These are phyloP conservation scores for Tricholoma furcatifolium DNA, from an alignment of 768 basidiomycete genomes.

Conservation along the genomic window DNA sequence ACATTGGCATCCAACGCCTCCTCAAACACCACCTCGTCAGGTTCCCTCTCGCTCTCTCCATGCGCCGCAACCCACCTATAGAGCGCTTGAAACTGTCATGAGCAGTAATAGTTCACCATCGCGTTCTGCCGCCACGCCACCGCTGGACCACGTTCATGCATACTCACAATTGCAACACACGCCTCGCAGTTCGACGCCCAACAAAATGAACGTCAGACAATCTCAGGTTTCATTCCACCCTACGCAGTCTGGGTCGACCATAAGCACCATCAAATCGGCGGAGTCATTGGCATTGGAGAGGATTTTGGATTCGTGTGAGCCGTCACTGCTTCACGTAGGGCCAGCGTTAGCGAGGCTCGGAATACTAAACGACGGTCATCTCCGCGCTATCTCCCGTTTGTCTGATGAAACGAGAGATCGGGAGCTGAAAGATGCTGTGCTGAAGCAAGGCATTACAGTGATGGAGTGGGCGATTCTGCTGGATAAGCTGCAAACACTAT, in stretches of 20 bases:
- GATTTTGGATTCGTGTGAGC: conserved; percentile 60
- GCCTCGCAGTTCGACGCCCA: conserved; percentile 20
- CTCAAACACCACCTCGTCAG: conserved; percentile 17
- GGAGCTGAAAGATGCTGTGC: conserved; percentile 68
- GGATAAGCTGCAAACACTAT: conserved; percentile 52
- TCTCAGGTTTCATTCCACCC: conserved; percentile 31
- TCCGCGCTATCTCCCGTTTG: conserved; percentile 59
- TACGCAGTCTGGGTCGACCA: conserved; percentile 39
- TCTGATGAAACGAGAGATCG: conserved; percentile 66
- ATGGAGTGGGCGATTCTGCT: conserved; percentile 80
- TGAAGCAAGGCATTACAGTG: conserved; percentile 65
- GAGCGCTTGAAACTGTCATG: too few relatives aligned
- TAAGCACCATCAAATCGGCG: conserved; percentile 40
- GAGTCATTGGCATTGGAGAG: conserved; percentile 44
- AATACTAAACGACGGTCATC: conserved; percentile 56
- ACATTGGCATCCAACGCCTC: conserved; percentile 23
- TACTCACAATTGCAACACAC: conserved; percentile 7
- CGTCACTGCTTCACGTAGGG: conserved; percentile 61
- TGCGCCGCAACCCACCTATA: neutral
- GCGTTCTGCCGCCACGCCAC: conserved; percentile 9
- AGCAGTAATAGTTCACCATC: conserved; percentile 6
- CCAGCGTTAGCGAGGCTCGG: conserved; percentile 59
- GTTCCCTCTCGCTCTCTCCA: conserved; percentile 12
- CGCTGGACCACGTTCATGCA: conserved; percentile 6
- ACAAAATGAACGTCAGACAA: conserved; percentile 1